Base-by-base conservation (phyloP, 164 flowering plant species). In the Vitis labrusca region DNA sequence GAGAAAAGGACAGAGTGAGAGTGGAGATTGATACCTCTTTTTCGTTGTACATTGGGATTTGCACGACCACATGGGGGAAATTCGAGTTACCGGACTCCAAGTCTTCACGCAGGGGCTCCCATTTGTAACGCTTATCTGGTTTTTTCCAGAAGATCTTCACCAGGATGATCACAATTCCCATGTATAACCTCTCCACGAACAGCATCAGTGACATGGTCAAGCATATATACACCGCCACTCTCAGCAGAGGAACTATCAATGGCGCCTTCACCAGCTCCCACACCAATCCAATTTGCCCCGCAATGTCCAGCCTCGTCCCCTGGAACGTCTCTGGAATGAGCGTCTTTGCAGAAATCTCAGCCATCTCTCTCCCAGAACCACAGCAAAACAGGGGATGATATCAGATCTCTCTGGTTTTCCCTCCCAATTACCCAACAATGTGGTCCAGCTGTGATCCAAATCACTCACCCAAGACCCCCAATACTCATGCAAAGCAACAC, bases 21-120 rank as follows among this genome's bases (percentile, higher is more conserved):
- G 32, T 9, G 17, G 44, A 63, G 62, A 15, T n/a, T 67, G 51
- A 57, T 30, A 66, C 94, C 94, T 92, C 96, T 85, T 67, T 81
- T 68, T 92, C 96, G 54, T 92, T 92, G 78, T 70, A 92, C 96
- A 92, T 92, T 19, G 97, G 97, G 84, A 92, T 89, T 84, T 92
- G 96, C 10, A 91, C 61, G 12, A 92, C 91, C n/a, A 90, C 96
- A 53, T 83, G 81, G 10, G 99, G 99, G 74, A 85, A 95, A 72
- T 79, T 75, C 0, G 86, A 77, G 71, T 74, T 83, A 3, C 96
- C 99, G 52, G 76, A 16, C 72, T 95, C 99, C 47, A 82, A 67
- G 71, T 93, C 98, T 8, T 95, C 98, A 7, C 73, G 76, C 14
- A 95, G 71, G 3, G 92, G 83, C 71, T 90, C 90, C 84, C 86